Base-by-base conservation (phyloP, 345 rosid genomes). In the Rhizophora mangle region DNA sequence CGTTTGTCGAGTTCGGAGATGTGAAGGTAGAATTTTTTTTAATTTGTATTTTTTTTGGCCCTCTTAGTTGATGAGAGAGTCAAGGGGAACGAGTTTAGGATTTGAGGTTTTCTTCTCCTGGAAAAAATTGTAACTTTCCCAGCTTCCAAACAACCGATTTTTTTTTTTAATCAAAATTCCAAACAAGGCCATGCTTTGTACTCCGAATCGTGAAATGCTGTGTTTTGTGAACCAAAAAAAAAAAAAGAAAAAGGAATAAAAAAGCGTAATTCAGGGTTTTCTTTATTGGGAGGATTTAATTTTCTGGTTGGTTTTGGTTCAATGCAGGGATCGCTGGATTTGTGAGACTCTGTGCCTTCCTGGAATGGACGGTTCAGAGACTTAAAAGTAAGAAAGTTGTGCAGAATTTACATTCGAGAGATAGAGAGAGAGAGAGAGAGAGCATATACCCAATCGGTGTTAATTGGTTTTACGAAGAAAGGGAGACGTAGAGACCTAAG, bases 321-420 rank as follows among this genome's bases (percentile, higher is more conserved):
- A 15, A 57, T 66, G 67, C 67, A 67, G 76, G 53, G 64, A 57
- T 57, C 21, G 9, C 15, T 3, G 22, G 21, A n/a, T 27, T 36
- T 39, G 13, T 34, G 27, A 5, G 32, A 60, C 15, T 59, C 22
- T 6, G 19, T 29, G 47, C 53, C 49, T 11, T 37, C 46, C 34
- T 43, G 20, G 22, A 63, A 71, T 71, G 74, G 74, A 63, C 22
- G 6, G 68, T 16, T 34, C 62, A 63, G 63, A 71, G 31, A 63
- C 68, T 6, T 71, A 10, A 63, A 55, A 37, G 8, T 0, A 13
- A 11, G 26, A 24, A 56, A 13, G 2, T 56, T n/a, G 30, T 56
- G 18, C 29, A 56, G 49, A 43, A 43, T 43, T 43, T 43, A 43
- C 18, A 43, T 39, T 11, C 11, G 13, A 3, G 13, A 9, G 13